Conservation (phyloP, 1,284 basidiomycete species). For the Hymenochaete sp. region DNA sequence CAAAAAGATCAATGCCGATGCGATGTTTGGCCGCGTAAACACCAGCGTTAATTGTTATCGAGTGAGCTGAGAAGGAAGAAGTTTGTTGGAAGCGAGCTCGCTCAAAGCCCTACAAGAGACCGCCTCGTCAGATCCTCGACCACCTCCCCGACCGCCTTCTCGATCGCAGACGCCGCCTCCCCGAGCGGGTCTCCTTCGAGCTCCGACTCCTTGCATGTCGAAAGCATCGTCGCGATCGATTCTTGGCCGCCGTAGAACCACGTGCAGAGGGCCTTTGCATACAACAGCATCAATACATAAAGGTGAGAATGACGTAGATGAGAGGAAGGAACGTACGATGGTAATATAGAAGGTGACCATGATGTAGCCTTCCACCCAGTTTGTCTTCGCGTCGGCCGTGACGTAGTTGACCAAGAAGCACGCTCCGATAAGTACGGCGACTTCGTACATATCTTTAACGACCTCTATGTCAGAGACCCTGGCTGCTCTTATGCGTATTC, state of each 20-base stretch:
- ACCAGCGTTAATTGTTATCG: too few relatives aligned
- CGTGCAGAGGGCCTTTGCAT: conserved; percentile 36
- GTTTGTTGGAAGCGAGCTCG: too few relatives aligned
- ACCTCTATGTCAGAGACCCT: neutral
- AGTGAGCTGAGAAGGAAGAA: too few relatives aligned
- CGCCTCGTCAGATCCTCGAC: conserved; percentile 8
- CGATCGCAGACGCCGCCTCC: conserved; percentile 6
- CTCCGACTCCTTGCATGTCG: neutral
- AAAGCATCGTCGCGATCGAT: conserved; percentile 29
- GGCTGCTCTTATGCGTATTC: neutral
- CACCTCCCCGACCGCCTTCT: conserved; percentile 9
- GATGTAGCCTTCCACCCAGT: conserved; percentile 56
- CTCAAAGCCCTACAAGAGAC: too few relatives aligned
- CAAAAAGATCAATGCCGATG: too few relatives aligned
- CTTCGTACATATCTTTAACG: conserved; percentile 43
- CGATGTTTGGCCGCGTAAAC: too few relatives aligned
- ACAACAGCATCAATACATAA: neutral
- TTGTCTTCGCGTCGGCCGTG: conserved; percentile 60
- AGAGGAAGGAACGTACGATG: conserved; percentile 31
- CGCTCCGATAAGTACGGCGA: conserved; percentile 47
- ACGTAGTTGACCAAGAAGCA: conserved; percentile 68
- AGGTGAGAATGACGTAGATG: neutral
- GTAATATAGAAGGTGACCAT: conserved; percentile 54
- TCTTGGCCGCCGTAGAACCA: conserved; percentile 52
- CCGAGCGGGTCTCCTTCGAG: conserved; percentile 9